phyloP scores from a whole-genome alignment of 805 yeast species.

The Ogataea corticis region DNA sequence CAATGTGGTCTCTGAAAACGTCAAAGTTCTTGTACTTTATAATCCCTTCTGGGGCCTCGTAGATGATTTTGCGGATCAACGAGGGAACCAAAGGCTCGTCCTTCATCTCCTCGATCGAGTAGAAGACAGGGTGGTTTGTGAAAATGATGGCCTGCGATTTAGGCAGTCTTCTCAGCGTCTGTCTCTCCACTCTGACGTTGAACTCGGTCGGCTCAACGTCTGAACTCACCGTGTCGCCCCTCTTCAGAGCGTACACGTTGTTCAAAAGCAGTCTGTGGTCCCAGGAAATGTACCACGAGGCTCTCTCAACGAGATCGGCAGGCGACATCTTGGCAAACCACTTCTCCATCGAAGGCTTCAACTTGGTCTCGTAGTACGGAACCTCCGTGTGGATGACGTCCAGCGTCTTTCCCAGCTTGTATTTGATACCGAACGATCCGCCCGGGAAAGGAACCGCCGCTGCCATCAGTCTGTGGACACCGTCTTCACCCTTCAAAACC shows the following conservation, averaged over 20 bases:
- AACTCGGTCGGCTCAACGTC: slow-evolving; percentile 51
- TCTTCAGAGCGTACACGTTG: slow-evolving; percentile 51
- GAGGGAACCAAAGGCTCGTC: slow-evolving; percentile 78
- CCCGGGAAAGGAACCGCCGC: slow-evolving; percentile 83
- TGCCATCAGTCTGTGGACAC: slow-evolving; percentile 62
- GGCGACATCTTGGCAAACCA: slow-evolving; percentile 67
- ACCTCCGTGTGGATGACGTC: slow-evolving; percentile 68
- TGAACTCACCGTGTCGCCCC: slow-evolving; percentile 47
- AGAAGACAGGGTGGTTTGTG: slow-evolving; percentile 77
- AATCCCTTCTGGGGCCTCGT: slow-evolving; percentile 67
- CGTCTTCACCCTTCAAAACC: slow-evolving; percentile 55
- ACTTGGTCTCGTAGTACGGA: slow-evolving; percentile 66
- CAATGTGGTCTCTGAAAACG: slow-evolving; percentile 57
- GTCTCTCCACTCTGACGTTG: slow-evolving; percentile 72
- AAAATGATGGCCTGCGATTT: slow-evolving; percentile 64
- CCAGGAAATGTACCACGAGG: slow-evolving; percentile 76
- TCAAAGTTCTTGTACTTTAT: slow-evolving; percentile 64
- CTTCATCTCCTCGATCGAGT: slow-evolving; percentile 76
- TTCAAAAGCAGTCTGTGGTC: slow-evolving; percentile 61
- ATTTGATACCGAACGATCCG: slow-evolving; percentile 64
- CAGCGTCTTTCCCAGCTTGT: slow-evolving; percentile 60
- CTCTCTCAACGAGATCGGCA: slow-evolving; percentile 67
- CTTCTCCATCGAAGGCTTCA: slow-evolving; percentile 69
- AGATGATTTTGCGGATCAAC: slow-evolving; percentile 57
- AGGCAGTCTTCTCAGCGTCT: slow-evolving; percentile 68